These are phyloP conservation scores for Rossbeevera mucosa DNA, from an alignment of 768 basidiomycete species.

Conservation along the genomic window DNA sequence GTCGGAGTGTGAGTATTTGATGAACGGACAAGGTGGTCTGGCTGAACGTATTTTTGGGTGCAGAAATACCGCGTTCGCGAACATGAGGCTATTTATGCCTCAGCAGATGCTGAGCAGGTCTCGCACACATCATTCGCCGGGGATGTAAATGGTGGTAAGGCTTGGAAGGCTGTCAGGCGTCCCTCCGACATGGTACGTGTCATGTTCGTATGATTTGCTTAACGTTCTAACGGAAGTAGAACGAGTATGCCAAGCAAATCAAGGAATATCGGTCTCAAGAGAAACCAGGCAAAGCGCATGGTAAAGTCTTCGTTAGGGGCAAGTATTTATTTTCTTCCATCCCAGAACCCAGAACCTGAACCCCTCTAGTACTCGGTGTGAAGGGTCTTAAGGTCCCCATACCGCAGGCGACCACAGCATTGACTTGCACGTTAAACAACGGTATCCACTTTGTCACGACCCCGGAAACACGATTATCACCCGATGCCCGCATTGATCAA, in stretches of 20 bases:
- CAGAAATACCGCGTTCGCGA: constrained; percentile 83
- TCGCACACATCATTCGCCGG: constrained; percentile 70
- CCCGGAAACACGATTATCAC: constrained; percentile 61
- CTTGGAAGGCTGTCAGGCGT: constrained; percentile 83
- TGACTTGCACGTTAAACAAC: constrained; percentile 91
- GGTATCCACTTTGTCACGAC: constrained; percentile 95
- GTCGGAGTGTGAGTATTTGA: constrained; percentile 21
- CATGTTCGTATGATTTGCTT: background rate
- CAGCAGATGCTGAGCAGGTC: constrained; percentile 65
- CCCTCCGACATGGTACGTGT: constrained; percentile 88
- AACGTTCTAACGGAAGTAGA: constrained; percentile 42
- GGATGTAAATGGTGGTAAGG: constrained; percentile 73
- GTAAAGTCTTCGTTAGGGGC: constrained; percentile 95
- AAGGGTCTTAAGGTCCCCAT: constrained; percentile 73
- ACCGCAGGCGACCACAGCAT: constrained; percentile 65
- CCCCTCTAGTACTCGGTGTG: constrained; percentile 62
- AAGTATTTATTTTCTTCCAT: constrained; percentile 13
- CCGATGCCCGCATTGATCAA: constrained; percentile 68
- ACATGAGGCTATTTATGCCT: constrained; percentile 77
- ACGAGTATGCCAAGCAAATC: constrained; percentile 91
- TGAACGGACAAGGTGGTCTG: background rate
- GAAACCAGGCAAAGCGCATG: constrained; percentile 73
- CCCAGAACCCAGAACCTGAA: background rate
- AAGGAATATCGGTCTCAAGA: constrained; percentile 74
- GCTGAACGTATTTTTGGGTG: constrained; percentile 7